A percentile compares a stretch with the other conserved stretches of the same genome.
Evolutionary conservation across 768 basidiomycete species (phyloP).

Genomic region (Amanita phalloides): DNA sequence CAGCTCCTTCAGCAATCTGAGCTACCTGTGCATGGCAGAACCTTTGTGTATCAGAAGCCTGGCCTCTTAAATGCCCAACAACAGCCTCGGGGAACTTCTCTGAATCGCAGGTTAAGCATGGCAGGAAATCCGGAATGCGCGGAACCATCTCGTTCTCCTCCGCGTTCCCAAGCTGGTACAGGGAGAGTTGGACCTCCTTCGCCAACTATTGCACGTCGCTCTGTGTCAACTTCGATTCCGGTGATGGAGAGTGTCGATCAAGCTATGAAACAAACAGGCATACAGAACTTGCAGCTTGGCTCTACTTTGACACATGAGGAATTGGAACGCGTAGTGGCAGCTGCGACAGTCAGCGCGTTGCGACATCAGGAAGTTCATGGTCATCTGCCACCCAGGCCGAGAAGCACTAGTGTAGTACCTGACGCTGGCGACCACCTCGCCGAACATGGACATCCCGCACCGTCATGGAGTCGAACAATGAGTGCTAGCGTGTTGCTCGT

Average conservation of each 20-base stretch:
- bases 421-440: slow-evolving; percentile 23
- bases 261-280: slow-evolving; percentile 52
- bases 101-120: slow-evolving; percentile 39
- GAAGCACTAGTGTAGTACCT: slow-evolving; percentile 23
- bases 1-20: slow-evolving; percentile 64
- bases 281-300: slow-evolving; percentile 45
- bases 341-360: slow-evolving; percentile 86
- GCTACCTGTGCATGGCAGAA: slow-evolving; percentile 40
- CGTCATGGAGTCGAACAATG: slow-evolving; percentile 87
- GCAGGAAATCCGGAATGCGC: slow-evolving; percentile 18
- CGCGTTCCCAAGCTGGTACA: slow-evolving; percentile 19
- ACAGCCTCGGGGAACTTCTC: slow-evolving; percentile 14
- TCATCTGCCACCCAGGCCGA: slow-evolving; percentile 37
- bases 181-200: slow-evolving; percentile 20
- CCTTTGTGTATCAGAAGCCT: slow-evolving; percentile 56
- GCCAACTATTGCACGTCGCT: slow-evolving; percentile 34
- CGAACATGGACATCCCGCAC: slow-evolving; percentile 82
- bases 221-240: slow-evolving; percentile 42
- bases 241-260: slow-evolving; percentile 72
- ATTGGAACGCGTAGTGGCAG: slow-evolving; percentile 88
- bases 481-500: slow-evolving; percentile 83
- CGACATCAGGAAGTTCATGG: slow-evolving; percentile 54
- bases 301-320: slow-evolving; percentile 72
- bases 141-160: slow-evolving; percentile 26
- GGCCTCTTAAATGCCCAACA: slow-evolving; percentile 13